phyloP scores from a whole-genome alignment of 352 stramenopile species.

The Thraustochytrium sp. region DNA sequence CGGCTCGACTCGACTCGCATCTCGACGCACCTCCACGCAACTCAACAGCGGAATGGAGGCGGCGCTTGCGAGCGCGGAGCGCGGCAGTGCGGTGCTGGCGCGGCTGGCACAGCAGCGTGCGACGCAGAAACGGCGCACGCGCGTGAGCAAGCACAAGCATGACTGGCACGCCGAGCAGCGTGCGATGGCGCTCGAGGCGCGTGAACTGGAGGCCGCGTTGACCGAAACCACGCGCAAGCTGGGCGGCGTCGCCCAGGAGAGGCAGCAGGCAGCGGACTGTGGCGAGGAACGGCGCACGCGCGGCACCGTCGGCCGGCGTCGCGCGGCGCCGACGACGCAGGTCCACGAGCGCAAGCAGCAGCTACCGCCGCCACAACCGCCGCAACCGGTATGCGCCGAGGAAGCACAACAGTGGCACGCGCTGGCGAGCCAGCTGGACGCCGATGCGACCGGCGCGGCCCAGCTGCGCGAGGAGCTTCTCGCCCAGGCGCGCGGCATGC shows the following conservation, averaged over 20 bases:
- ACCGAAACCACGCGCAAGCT: neutral
- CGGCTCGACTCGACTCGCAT: no score
- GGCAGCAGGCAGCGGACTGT: no score
- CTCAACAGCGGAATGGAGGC: constrained; percentile 3
- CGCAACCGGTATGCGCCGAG: no score
- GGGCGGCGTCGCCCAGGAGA: neutral
- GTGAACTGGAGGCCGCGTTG: neutral
- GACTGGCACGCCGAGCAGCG: neutral
- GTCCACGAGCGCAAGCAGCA: no score
- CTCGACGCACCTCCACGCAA: no score
- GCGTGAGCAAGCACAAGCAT: neutral
- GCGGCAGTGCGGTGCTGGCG: neutral
- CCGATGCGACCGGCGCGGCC: neutral
- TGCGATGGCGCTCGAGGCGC: neutral
- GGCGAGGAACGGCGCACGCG: no score
- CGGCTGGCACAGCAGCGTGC: neutral
- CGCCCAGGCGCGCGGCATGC: neutral
- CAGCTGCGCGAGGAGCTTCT: neutral
- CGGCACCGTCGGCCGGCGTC: no score
- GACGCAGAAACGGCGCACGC: neutral
- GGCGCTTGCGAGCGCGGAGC: neutral
- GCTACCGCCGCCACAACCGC: no score
- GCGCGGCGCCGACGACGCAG: no score
- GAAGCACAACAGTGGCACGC: neutral
- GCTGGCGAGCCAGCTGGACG: neutral